Percentiles rank a stretch among this genome's conserved stretches.
Evolutionary conservation across 345 rosid genomes (phyloP).

Genomic region (Noccaea bulbosa): DNA sequence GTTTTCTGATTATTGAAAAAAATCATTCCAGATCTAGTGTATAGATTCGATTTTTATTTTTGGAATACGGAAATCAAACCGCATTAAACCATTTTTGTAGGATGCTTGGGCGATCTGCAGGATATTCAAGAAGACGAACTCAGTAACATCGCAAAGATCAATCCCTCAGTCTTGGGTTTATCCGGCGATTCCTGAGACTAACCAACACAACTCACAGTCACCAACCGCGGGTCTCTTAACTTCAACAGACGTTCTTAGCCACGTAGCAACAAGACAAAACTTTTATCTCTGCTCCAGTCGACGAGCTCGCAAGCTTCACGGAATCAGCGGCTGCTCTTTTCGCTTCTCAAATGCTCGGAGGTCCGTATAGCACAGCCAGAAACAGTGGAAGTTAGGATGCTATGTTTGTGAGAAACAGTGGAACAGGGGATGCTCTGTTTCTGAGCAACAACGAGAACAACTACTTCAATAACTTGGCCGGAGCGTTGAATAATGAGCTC

Average conservation of each 20-base stretch:
- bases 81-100: conserved; percentile 39
- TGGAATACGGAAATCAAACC: too few relatives aligned
- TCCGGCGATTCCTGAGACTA: conserved; percentile 16
- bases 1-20: neutral
- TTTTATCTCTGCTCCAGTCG: conserved; percentile 13
- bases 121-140: conserved; percentile 86
- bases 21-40: too few relatives aligned
- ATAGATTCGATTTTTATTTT: too few relatives aligned
- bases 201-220: conserved; percentile 33
- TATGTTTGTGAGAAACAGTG: conserved; percentile 24
- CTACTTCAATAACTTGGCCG: conserved; percentile 31
- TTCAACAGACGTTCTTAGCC: conserved; percentile 28
- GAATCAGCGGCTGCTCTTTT: conserved; percentile 29
- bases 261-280: conserved; percentile 30
- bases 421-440: conserved; percentile 32
- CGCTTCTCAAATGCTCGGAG: conserved; percentile 41
- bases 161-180: conserved; percentile 58
- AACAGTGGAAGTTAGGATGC: conserved; percentile 32
- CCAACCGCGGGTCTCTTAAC: conserved; percentile 27
- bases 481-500: conserved; percentile 25
- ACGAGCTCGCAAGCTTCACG: conserved; percentile 16
- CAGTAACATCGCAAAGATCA: conserved; percentile 70
- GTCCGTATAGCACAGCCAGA: conserved; percentile 19
- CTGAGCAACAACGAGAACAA: conserved; percentile 30
- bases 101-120: conserved; percentile 98